Conservation (phyloP, 139 green algal species). For the Closterium sp. region DNA sequence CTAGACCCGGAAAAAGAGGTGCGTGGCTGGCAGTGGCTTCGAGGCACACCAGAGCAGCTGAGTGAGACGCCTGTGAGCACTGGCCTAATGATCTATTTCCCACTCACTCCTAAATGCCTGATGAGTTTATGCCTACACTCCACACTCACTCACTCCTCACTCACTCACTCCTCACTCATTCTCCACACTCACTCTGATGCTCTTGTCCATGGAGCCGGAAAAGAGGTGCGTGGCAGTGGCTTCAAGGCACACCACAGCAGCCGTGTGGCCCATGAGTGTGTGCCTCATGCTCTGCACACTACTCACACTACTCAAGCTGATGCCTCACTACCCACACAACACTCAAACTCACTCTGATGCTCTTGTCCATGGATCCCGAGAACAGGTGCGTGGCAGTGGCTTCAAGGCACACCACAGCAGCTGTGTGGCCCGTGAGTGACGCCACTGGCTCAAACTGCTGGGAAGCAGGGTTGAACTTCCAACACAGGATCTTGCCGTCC, state of each 20-base stretch:
- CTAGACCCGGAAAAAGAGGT: no score
- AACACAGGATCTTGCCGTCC: slow-evolving; percentile 70
- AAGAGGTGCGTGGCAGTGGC: slow-evolving; percentile 61
- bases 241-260: slow-evolving; percentile 57
- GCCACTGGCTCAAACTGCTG: slow-evolving; percentile 57
- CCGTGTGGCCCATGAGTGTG: not conserved
- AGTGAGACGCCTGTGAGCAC: not conserved
- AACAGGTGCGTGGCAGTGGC: slow-evolving; percentile 61
- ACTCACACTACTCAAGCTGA: not conserved
- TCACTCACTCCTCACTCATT: no score
- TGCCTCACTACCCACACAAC: not conserved
- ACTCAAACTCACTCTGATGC: slow-evolving; percentile 66
- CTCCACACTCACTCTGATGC: slow-evolving; percentile 64
- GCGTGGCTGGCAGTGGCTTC: no score
- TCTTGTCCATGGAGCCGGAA: slow-evolving; percentile 68
- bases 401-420: slow-evolving; percentile 58
- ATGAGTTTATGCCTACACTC: no score
- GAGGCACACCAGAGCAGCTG: no score
- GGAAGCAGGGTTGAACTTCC: slow-evolving; percentile 62
- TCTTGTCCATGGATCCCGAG: slow-evolving; percentile 69
- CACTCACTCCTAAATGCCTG: no score
- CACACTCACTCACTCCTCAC: not conserved
- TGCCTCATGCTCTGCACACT: not conserved
- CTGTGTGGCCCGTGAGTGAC: slow-evolving; percentile 59
- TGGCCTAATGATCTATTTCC: not conserved